Evolutionary conservation across 495 filamentous ascomycete genomes (phyloP).

Genomic region (Aspergillus leporis): DNA sequence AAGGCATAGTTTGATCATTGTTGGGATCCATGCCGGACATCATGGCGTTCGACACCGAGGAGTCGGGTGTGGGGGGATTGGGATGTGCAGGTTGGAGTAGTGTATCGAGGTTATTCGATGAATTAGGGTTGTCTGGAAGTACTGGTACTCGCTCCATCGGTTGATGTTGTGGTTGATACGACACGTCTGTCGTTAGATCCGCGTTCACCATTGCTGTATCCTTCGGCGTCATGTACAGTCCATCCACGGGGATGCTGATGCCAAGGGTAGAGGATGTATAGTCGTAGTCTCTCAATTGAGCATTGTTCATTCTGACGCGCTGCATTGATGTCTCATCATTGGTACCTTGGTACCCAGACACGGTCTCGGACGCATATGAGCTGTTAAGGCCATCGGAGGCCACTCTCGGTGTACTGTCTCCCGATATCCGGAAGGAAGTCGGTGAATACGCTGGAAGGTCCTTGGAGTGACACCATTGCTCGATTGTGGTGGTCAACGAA

Average conservation of each 20-base stretch:
- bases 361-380: slow-evolving; percentile 11
- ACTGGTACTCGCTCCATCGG: slow-evolving; percentile 15
- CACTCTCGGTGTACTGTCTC: slow-evolving; percentile 7
- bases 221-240: slow-evolving; percentile 39
- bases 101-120: slow-evolving; percentile 31
- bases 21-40: slow-evolving; percentile 15
- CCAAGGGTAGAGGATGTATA: slow-evolving; percentile 39
- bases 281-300: slow-evolving; percentile 14
- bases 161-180: slow-evolving; percentile 19
- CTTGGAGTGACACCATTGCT: slow-evolving; percentile 33
- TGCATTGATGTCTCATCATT: slow-evolving; percentile 14
- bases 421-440: slow-evolving; percentile 12
- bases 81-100: slow-evolving; percentile 26
- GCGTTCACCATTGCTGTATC: slow-evolving; percentile 38
- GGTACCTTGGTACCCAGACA: slow-evolving; percentile 2
- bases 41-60: slow-evolving; percentile 30
- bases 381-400: slow-evolving; percentile 9
- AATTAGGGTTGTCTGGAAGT: slow-evolving; percentile 25
- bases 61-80: slow-evolving; percentile 34
- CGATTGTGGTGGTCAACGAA: slow-evolving; percentile 34
- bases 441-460: slow-evolving; percentile 16
- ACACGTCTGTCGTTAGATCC: slow-evolving; percentile 28
- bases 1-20: slow-evolving; percentile 22
- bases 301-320: slow-evolving; percentile 8
- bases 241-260: slow-evolving; percentile 40